Conservation (phyloP, 1,139 yeast genomes). For the Hemisphaericaspora subhashii region DNA sequence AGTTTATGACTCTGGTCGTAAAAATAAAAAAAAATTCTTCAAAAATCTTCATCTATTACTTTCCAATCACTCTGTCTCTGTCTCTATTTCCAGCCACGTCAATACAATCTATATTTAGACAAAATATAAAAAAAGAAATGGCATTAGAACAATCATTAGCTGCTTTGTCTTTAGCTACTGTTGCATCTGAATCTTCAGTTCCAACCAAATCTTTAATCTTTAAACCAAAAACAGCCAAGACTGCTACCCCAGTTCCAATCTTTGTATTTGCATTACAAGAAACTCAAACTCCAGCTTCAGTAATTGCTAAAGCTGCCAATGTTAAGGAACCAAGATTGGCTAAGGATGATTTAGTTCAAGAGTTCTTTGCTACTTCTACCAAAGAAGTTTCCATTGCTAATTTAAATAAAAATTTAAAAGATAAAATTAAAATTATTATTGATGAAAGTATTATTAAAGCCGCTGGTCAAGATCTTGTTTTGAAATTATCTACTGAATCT, state of each 20-base stretch:
- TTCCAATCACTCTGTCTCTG: no score
- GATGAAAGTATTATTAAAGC: constrained; percentile 54
- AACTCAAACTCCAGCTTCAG: constrained; percentile 67
- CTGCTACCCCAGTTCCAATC: constrained; percentile 79
- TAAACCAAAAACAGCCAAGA: constrained; percentile 88
- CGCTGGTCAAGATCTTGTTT: constrained; percentile 37
- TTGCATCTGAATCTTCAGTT: constrained; percentile 39
- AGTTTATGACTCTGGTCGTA: no score
- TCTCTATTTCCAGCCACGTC: no score
- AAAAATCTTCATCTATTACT: no score
- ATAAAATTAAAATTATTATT: constrained; percentile 64
- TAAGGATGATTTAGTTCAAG: constrained; percentile 70
- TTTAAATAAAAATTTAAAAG: constrained; percentile 53
- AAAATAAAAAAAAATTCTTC: no score
- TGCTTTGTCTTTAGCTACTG: constrained; percentile 52
- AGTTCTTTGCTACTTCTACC: constrained; percentile 63
- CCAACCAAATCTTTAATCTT: constrained; percentile 77
- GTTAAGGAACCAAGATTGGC: constrained; percentile 90
- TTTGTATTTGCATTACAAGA: constrained; percentile 74
- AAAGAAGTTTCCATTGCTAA: constrained; percentile 68
- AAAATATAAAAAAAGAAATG: constrained; percentile 39
- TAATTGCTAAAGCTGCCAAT: constrained; percentile 65
- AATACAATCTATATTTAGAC: no score
- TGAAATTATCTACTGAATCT: constrained; percentile 60
- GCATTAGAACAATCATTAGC: constrained; percentile 63